A percentile compares a stretch with the other conserved stretches of the same genome.
These are phyloP conservation scores for Violaceomyces palustris DNA, from an alignment of 1,284 basidiomycete genomes.

Conservation along the genomic window DNA sequence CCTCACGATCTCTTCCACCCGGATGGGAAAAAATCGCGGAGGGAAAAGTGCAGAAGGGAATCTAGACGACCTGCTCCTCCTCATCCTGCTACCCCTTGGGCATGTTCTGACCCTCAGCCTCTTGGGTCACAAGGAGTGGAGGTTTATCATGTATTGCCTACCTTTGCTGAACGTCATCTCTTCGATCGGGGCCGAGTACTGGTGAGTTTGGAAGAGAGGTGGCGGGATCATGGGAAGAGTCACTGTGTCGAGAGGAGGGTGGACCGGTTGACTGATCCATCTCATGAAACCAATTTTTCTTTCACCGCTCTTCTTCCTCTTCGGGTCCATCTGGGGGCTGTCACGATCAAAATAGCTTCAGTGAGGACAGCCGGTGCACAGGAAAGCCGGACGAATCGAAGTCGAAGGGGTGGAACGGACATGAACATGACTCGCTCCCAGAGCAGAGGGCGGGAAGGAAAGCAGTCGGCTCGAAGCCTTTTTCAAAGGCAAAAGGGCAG, in stretches of 20 bases:
- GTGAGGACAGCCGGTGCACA: no score
- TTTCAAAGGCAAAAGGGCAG: no score
- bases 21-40: no score
- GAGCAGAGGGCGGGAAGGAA: no score
- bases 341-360: no score
- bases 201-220: constrained; percentile 58
- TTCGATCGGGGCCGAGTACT: constrained; percentile 61
- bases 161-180: constrained; percentile 77
- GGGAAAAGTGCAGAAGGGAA: no score
- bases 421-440: no score
- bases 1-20: no score
- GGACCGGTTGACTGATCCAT: no score
- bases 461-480: no score
- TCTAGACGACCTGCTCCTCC: constrained; percentile 2
- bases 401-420: no score
- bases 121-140: constrained; percentile 76
- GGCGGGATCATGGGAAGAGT: constrained; percentile 5
- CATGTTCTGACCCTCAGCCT: constrained; percentile 68
- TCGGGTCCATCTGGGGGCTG: background rate
- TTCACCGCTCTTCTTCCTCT: constrained; percentile 1
- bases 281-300: background rate
- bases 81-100: constrained; percentile 50
- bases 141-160: constrained; percentile 83
- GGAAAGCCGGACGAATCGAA: no score
- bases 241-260: constrained; percentile 5